A percentile compares a stretch with the other conserved stretches of the same genome.
phyloP scores from a whole-genome alignment of 345 rosid species.

The Murraya koenigii region DNA sequence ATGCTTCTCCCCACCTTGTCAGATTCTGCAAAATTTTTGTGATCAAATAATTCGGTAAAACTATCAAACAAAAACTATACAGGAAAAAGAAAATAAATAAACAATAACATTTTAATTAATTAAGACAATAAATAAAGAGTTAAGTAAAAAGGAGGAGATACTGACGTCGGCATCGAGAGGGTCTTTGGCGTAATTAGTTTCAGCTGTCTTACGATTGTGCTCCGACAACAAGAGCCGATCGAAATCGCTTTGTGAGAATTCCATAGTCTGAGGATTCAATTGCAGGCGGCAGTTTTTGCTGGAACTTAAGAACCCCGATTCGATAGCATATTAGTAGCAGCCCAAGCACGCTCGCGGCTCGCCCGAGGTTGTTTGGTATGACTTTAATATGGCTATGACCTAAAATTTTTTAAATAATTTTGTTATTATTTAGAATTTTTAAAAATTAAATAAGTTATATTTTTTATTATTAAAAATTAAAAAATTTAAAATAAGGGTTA shows the following conservation, averaged over 20 bases:
- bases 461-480: too few species aligned
- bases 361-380: too few species aligned
- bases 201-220: conserved; percentile 52
- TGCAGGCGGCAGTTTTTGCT: not conserved
- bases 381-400: too few species aligned
- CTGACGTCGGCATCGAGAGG: conserved; percentile 67
- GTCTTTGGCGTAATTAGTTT: conserved; percentile 47
- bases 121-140: too few species aligned
- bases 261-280: conserved; percentile 30
- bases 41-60: not conserved
- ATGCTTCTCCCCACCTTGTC: conserved; percentile 50
- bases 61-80: not conserved
- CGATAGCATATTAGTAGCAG: not conserved
- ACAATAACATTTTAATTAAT: too few species aligned
- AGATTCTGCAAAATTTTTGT: conserved; percentile 36
- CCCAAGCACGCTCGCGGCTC: too few species aligned
- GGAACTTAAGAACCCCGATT: too few species aligned
- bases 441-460: too few species aligned
- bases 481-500: too few species aligned
- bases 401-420: too few species aligned
- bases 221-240: conserved; percentile 53
- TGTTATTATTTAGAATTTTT: too few species aligned
- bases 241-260: conserved; percentile 53
- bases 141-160: not conserved
- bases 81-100: not conserved